Evolutionary conservation across 352 stramenopile species (phyloP), one percentile per base, ranked within the genome.

Genomic region (Phytophthora melonis): DNA sequence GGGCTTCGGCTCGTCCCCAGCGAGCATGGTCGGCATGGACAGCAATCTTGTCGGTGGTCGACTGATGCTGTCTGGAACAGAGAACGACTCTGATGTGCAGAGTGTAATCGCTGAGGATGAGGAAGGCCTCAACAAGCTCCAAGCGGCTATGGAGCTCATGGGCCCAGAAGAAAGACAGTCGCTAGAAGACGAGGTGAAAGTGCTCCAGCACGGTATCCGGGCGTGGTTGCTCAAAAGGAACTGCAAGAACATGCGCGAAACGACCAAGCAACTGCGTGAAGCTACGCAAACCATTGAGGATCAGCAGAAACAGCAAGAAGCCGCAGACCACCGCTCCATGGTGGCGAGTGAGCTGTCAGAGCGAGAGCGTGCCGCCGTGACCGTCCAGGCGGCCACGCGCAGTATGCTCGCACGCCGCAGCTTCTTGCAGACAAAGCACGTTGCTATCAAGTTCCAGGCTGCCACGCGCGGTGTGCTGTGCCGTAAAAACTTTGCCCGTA

Each of bases 181-280:
- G 8, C 75, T 98, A 10, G 90, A 97, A 72, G 90, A 96, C 36
- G 93, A 98, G 69, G 91, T 92, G 19, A 90, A 80, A 39, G 81
- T 97, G 16, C 83, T 98, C 36, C 90, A 97, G 69, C 81, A 91
- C 59, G 97, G 97, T 54, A 89, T 97, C 19, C 86, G 90, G 0
- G 82, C 82, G 8, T 98, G 93, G 93, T 60, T 98, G 36, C 81
- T 97, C 19, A 90, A 92, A 21, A 87, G 92, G 27, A 97, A 97
- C 68, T 97, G 92, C 66, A 88, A 87, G 25, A 93, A 91, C 60
- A 94, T 97, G 86, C 86, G 91, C 19, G 91, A 97, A 58, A 92
- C 92, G 21, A 96, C 92, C 32, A 92, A 91, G 58, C 80, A 85
- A 32, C 73, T 97, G 5, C 83, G 95, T 23, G 90, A 95, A 81